These are phyloP conservation scores for Geotrichum candidum DNA, from an alignment of 1,139 yeast species.

Conservation along the genomic window DNA sequence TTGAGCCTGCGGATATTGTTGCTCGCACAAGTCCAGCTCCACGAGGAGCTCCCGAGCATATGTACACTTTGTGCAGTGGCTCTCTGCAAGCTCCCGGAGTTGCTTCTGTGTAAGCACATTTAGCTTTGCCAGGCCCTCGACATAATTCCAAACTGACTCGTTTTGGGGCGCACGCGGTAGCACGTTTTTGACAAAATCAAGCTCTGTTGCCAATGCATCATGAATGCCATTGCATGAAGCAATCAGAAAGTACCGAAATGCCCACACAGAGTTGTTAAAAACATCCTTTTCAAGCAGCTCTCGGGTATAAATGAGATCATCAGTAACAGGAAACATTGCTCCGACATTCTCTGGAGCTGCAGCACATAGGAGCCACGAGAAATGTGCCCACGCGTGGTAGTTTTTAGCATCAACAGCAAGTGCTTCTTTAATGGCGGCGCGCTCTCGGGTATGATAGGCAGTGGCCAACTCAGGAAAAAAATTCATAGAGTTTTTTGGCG, in stretches of 20 bases:
- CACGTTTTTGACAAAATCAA: conserved; percentile 42
- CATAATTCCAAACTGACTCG: conserved; percentile 82
- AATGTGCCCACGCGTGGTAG: conserved; percentile 92
- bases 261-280: conserved; percentile 92
- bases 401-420: conserved; percentile 75
- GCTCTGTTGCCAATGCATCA: conserved; percentile 34
- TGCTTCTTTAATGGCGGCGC: conserved; percentile 59
- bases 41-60: conserved; percentile 66
- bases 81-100: conserved; percentile 27
- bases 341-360: neutral
- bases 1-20: conserved; percentile 35
- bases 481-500: conserved; percentile 2
- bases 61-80: conserved; percentile 43
- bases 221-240: conserved; percentile 21
- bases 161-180: conserved; percentile 70
- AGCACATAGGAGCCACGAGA: neutral
- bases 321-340: conserved; percentile 20
- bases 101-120: conserved; percentile 31
- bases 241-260: conserved; percentile 63
- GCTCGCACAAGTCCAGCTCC: conserved; percentile 40
- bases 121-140: conserved; percentile 52
- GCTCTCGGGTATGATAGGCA: conserved; percentile 47
- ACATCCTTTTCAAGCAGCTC: conserved; percentile 54
- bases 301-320: conserved; percentile 53
- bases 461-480: conserved; percentile 6